Evolutionary conservation across 2,329 filamentous ascomycete genomes (phyloP).

Genomic region (Elsinoe fawcettii): DNA sequence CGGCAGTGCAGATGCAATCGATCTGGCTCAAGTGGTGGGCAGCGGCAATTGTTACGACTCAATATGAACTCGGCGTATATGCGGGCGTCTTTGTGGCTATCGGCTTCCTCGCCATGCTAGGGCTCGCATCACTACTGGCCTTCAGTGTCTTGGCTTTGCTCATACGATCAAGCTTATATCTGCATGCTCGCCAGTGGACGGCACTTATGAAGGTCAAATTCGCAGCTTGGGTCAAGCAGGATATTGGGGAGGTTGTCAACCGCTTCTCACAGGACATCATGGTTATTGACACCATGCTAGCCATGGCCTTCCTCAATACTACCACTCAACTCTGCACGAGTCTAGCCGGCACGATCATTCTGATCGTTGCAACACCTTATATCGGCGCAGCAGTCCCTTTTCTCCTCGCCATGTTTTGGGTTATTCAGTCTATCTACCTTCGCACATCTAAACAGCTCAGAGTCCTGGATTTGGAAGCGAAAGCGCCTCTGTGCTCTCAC

Average conservation of each 20-base stretch:
- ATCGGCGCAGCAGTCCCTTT: conserved; percentile 34
- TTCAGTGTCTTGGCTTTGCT: no score
- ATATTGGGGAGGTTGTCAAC: conserved; percentile 32
- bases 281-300: conserved; percentile 39
- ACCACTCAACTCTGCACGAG: conserved; percentile 8
- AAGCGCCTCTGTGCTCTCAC: conserved; percentile 44
- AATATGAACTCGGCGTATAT: no score
- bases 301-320: conserved; percentile 12
- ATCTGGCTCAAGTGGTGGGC: conserved; percentile 16
- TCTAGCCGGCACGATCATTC: conserved; percentile 1
- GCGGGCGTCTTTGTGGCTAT: no score
- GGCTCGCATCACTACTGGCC: no score
- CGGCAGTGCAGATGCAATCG: no score
- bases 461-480: conserved; percentile 46
- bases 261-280: conserved; percentile 41
- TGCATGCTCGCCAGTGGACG: no score
- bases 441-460: conserved; percentile 43
- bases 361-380: conserved; percentile 34
- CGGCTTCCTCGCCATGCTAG: no score
- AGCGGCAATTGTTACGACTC: neutral
- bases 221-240: conserved; percentile 3
- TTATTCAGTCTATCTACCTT: conserved; percentile 40
- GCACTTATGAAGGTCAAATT: no score
- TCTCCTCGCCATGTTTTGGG: conserved; percentile 8
- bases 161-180: no score